Conservation (phyloP, 2,329 filamentous ascomycete species). For the Furcasterigmium sp. region DNA sequence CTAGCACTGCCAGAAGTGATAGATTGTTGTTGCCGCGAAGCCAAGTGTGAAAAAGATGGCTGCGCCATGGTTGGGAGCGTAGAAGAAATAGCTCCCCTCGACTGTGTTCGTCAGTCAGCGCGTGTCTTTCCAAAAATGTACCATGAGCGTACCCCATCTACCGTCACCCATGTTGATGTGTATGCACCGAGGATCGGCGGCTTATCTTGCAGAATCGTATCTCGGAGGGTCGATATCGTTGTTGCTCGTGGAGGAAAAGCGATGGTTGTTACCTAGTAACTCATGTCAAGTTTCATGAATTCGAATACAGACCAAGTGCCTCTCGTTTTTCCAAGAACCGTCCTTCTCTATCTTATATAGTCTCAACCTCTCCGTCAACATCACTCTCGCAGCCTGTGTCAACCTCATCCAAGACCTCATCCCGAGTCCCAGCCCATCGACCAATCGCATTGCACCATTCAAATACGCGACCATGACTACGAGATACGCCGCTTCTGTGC, state of each 20-base stretch:
- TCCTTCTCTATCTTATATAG: neutral
- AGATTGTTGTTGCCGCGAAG: constrained; percentile 28
- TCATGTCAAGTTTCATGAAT: too few species aligned
- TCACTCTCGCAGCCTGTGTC: neutral
- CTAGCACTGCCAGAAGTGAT: constrained; percentile 39
- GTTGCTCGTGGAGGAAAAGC: too few species aligned
- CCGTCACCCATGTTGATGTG: constrained; percentile 24
- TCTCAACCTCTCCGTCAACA: too few species aligned
- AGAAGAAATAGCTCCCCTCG: constrained; percentile 38
- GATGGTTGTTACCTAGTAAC: too few species aligned
- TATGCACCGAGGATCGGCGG: too few species aligned
- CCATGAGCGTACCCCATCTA: constrained; percentile 20
- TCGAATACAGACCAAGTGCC: too few species aligned
- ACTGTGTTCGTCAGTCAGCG: constrained; percentile 19
- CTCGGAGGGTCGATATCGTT: neutral
- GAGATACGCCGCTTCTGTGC: neutral
- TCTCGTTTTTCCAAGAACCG: neutral
- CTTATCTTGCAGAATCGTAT: too few species aligned
- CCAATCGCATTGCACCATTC: neutral
- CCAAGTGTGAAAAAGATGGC: constrained; percentile 40
- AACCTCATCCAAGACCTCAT: neutral
- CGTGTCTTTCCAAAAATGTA: neutral
- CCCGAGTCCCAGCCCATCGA: neutral
- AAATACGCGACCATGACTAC: neutral
- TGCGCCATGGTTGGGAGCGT: constrained; percentile 40